phyloP scores from a whole-genome alignment of 352 stramenopile species.

The Discostella stelligera region DNA sequence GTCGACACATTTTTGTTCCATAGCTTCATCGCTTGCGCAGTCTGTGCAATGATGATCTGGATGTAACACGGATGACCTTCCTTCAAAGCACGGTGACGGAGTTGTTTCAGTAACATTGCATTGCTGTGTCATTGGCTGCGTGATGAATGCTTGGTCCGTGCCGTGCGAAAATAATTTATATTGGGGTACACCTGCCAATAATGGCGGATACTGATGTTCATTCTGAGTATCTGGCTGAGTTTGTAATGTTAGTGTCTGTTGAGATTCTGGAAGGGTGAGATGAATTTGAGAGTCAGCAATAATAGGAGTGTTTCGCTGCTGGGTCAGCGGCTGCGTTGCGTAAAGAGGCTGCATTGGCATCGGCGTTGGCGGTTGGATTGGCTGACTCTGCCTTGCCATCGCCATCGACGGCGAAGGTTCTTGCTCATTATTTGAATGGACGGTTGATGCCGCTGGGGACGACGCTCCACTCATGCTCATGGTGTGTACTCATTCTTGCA shows the following conservation, averaged over 20 bases:
- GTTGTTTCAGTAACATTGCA: background rate
- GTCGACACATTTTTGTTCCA: too few species aligned
- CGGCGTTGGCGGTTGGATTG: background rate
- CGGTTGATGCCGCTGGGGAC: background rate
- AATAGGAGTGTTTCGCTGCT: background rate
- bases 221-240: conserved; percentile 17
- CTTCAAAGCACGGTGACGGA: background rate
- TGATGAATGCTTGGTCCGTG: conserved; percentile 1
- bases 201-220: background rate
- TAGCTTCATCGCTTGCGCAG: too few species aligned
- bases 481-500: too few species aligned
- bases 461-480: conserved; percentile 3
- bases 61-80: background rate
- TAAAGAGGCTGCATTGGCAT: background rate
- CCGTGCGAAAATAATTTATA: too few species aligned
- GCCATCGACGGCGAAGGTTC: background rate
- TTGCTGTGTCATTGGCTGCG: conserved; percentile 14
- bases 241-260: background rate
- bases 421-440: background rate
- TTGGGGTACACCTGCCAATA: background rate
- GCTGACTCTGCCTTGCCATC: conserved; percentile 3
- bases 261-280: background rate
- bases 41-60: background rate
- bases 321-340: background rate
- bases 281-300: conserved; percentile 5